These are phyloP conservation scores for Naegleria lovaniensis DNA, from an alignment of 208 protist genomes.

Conservation along the genomic window DNA sequence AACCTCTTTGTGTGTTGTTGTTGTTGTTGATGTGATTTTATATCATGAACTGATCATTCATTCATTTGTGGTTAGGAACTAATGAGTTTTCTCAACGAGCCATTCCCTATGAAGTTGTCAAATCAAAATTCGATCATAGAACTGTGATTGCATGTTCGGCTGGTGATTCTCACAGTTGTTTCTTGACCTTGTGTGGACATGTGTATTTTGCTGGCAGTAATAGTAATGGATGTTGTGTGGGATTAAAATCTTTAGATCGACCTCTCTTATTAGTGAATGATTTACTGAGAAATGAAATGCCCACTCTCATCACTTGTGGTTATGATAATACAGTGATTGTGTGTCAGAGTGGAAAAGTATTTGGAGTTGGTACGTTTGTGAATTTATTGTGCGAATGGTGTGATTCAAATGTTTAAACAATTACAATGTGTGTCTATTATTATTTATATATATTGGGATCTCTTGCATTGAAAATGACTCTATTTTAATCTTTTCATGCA, in stretches of 20 bases:
- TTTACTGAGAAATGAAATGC: background rate
- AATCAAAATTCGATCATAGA: background rate
- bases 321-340: background rate
- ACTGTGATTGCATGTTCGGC: background rate
- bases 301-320: background rate
- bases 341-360: background rate
- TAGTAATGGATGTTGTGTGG: background rate
- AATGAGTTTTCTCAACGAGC: background rate
- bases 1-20: too few species aligned
- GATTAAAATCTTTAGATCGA: background rate
- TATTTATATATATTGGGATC: too few species aligned
- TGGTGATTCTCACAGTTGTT: background rate
- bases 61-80: too few species aligned
- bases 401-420: too few species aligned
- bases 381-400: too few species aligned
- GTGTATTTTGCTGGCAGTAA: background rate
- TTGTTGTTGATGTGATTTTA: too few species aligned
- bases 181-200: background rate
- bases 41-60: too few species aligned
- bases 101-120: background rate
- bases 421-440: too few species aligned
- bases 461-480: too few species aligned
- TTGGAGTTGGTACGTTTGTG: background rate
- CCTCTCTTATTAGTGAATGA: background rate
- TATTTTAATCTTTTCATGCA: too few species aligned